These are phyloP conservation scores for Jackrogersella minutella DNA, from an alignment of 495 filamentous ascomycete genomes.

Conservation along the genomic window DNA sequence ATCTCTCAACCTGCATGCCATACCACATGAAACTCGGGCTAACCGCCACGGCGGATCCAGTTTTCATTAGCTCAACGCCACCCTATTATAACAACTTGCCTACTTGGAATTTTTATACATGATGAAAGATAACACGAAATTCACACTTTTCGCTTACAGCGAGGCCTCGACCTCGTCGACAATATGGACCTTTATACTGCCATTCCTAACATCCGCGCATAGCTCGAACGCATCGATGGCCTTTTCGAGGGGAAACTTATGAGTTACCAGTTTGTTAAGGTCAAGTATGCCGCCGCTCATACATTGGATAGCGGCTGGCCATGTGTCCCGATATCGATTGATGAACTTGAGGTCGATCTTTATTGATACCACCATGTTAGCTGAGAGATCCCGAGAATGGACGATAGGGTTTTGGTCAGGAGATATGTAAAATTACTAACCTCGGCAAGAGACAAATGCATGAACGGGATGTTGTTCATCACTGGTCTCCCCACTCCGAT, in stretches of 20 bases:
- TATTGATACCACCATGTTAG: conserved; percentile 10
- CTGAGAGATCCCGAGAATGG: conserved; percentile 1
- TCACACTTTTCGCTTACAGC: conserved; percentile 14
- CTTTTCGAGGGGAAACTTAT: conserved; percentile 63
- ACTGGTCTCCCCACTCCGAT: conserved; percentile 68
- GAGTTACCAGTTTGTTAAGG: conserved; percentile 58
- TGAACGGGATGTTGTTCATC: conserved; percentile 72
- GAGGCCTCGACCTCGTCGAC: conserved; percentile 58
- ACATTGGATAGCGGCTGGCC: conserved; percentile 63
- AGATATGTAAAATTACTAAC: conserved; percentile 29
- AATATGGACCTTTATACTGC: conserved; percentile 68
- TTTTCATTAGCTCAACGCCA: conserved; percentile 8
- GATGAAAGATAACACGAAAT: neutral
- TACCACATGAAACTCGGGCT: conserved; percentile 3
- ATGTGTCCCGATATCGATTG: conserved; percentile 70
- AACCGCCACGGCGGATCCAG: neutral
- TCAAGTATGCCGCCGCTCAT: conserved; percentile 62
- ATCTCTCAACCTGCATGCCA: neutral
- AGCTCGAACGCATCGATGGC: conserved; percentile 64
- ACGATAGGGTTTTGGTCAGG: neutral
- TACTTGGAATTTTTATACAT: conserved; percentile 26
- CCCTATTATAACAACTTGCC: conserved; percentile 15
- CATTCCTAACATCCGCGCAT: conserved; percentile 55
- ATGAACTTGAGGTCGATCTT: conserved; percentile 71
- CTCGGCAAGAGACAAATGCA: conserved; percentile 69